Evolutionary conservation across 1,284 basidiomycete species (phyloP), one percentile per base, ranked within the genome.

Genomic region (Vanrija sp.): DNA sequence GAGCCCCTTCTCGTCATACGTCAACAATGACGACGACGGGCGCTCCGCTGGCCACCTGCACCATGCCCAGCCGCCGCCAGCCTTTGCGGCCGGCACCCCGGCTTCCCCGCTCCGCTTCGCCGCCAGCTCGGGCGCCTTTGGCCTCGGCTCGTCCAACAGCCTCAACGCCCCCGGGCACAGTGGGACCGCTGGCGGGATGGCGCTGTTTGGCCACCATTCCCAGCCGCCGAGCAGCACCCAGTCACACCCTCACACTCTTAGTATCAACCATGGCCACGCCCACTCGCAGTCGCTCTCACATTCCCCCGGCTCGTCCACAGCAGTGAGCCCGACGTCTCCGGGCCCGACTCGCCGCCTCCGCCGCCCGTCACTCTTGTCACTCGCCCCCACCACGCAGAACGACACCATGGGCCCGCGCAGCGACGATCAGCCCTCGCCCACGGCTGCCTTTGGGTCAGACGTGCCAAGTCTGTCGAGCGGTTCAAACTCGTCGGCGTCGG

Each of bases 301-400:
- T 34, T 34, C 34, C 34, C 12, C 34, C 12, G 34, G 34, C 34
- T 34, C 34, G 12, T 34, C 34, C 2, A 18, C 52, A n/a, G 52
- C 28, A 18, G 18, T 38, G 12, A 47, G 40, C 8, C 39, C 46
- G 34, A 49, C 21, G 47, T 47, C 39, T 43, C 39, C 23, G 43
- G 46, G 43, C 6, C 49, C 53, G 5, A 50, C 44, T 3, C 52
- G 63, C 16, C 57, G 63, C 38, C 49, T 71, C 8, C 56, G 72
- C 5, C 54, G 72, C 45, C 71, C 71, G 3, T 71, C 69, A 15
- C 61, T 73, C 60, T 55, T 74, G 10, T 55, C 52, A 12, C 40
- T 60, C 1, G 48, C 38, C 6, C 50, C 50, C 8, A 49, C 19
- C 42, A 29, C 34, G 21, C 28, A 28, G 28, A 45, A 34, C 34